These are phyloP conservation scores for Ajuga chamaepitys DNA, from an alignment of 257 asterid genomes.

Conservation along the genomic window DNA sequence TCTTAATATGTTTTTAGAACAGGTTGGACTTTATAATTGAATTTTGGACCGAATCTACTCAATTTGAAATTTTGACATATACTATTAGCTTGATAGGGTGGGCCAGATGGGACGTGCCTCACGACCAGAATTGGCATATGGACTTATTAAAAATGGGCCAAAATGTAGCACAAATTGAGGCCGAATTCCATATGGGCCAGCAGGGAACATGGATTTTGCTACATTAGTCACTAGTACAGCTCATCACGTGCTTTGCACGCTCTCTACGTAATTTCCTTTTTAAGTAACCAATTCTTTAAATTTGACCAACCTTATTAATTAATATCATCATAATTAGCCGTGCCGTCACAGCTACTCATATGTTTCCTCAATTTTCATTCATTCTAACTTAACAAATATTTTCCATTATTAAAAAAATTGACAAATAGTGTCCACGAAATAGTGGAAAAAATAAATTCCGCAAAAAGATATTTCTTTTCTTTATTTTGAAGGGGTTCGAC, in stretches of 20 bases:
- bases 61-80: too few species aligned
- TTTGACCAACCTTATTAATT: conserved; percentile 24
- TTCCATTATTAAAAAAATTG: too few species aligned
- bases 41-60: too few species aligned
- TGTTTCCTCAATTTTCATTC: conserved; percentile 18
- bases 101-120: too few species aligned
- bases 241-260: conserved; percentile 32
- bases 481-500: too few species aligned
- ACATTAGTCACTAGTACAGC: conserved; percentile 6
- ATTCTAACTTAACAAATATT: neutral
- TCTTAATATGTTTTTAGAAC: too few species aligned
- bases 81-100: too few species aligned
- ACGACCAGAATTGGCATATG: too few species aligned
- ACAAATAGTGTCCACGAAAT: too few species aligned
- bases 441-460: neutral
- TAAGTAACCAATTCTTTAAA: conserved; percentile 16
- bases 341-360: conserved; percentile 60
- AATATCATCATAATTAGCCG: conserved; percentile 21
- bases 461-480: too few species aligned
- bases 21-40: too few species aligned
- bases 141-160: too few species aligned
- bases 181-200: neutral
- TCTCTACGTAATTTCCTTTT: conserved; percentile 6
- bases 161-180: neutral
- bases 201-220: conserved; percentile 22